Evolutionary conservation across 129 eudicot species (phyloP).

Genomic region (Lactuca saligna): DNA sequence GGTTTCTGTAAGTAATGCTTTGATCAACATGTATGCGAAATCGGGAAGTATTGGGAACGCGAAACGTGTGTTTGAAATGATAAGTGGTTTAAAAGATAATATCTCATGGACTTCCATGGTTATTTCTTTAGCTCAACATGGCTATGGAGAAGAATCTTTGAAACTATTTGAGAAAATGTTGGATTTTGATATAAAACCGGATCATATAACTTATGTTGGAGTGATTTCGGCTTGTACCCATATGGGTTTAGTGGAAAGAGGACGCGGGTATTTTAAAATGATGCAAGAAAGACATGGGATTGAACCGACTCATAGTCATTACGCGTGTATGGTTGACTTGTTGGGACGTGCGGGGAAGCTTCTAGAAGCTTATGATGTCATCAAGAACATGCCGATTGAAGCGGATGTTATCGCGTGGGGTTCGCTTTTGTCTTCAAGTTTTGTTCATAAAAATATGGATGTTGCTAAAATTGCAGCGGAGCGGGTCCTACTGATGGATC

Average conservation of each 20-base stretch:
- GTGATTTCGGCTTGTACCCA: conserved; percentile 89
- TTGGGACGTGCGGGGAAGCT: conserved; percentile 79
- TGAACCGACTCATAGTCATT: conserved; percentile 70
- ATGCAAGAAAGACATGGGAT: conserved; percentile 68
- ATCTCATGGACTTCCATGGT: conserved; percentile 87
- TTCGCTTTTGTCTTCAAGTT: conserved; percentile 71
- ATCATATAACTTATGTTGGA: conserved; percentile 86
- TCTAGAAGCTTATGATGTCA: conserved; percentile 58
- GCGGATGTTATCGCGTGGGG: conserved; percentile 83
- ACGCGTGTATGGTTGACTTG: conserved; percentile 78
- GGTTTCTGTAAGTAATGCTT: conserved; percentile 65
- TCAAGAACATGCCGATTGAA: conserved; percentile 71
- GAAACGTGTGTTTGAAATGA: conserved; percentile 41
- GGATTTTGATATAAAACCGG: conserved; percentile 51
- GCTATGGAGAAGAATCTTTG: conserved; percentile 63
- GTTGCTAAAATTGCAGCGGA: conserved; percentile 71
- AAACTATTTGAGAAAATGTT: conserved; percentile 68
- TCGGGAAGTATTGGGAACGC: conserved; percentile 63
- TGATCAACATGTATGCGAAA: conserved; percentile 79
- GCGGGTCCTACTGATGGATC: conserved; percentile 56
- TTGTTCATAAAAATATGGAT: conserved; percentile 66
- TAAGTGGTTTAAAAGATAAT: conserved; percentile 46
- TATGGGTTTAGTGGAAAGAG: conserved; percentile 70
- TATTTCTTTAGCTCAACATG: conserved; percentile 81
- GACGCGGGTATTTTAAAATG: conserved; percentile 51